Evolutionary conservation across 176 grass and related monocot species (phyloP).

Genomic region (Ampelocalamus luodianensis): DNA sequence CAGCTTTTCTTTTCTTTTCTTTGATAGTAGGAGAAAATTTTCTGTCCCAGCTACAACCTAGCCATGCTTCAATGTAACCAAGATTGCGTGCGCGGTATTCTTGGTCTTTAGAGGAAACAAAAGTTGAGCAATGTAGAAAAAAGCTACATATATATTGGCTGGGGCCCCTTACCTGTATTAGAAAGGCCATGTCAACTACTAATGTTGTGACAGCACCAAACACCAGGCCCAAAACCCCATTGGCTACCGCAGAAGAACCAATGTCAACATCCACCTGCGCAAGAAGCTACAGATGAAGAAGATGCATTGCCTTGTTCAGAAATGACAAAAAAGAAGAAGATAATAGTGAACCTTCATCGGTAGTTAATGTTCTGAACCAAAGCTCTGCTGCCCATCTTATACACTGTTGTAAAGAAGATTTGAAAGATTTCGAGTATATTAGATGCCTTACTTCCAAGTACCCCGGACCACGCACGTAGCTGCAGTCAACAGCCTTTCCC

Average conservation of each 20-base stretch:
- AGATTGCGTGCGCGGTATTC: neutral
- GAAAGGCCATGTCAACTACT: constrained; percentile 95
- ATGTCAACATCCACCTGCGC: constrained; percentile 89
- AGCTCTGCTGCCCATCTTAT: neutral
- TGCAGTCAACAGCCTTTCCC: constrained; percentile 93
- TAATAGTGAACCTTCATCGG: neutral
- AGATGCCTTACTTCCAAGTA: constrained; percentile 84
- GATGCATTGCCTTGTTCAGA: constrained; percentile 7
- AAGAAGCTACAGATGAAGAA: neutral
- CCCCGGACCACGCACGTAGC: constrained; percentile 61
- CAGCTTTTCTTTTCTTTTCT: neutral
- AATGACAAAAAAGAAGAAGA: neutral
- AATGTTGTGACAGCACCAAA: constrained; percentile 81
- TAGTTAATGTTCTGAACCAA: constrained; percentile 17
- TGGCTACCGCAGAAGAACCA: constrained; percentile 90
- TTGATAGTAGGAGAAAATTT: too few species aligned
- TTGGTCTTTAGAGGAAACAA: neutral
- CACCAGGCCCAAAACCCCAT: constrained; percentile 90
- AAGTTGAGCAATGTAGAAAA: neutral
- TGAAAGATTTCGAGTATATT: neutral
- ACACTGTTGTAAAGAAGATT: neutral
- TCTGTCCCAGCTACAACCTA: neutral
- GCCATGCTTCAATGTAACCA: neutral
- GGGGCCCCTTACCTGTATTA: constrained; percentile 70
- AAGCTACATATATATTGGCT: neutral